A percentile compares a stretch with the other conserved stretches of the same genome.
Evolutionary conservation across 116 monocot species (phyloP).

Genomic region (Zostera marina): DNA sequence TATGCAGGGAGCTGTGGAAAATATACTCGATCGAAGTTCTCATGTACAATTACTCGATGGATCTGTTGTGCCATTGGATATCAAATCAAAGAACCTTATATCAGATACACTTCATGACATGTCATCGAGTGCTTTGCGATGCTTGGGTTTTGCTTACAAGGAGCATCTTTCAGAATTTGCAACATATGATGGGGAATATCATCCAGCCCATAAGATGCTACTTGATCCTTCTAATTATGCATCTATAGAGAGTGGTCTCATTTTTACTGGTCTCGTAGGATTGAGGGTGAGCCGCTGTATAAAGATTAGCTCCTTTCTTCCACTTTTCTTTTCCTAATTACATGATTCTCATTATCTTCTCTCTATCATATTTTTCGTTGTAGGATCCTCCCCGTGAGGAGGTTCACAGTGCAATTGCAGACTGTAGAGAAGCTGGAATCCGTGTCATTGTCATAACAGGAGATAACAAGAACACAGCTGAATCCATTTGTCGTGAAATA

Average conservation of each 20-base stretch:
- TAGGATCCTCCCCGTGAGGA: constrained; percentile 90
- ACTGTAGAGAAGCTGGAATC: constrained; percentile 83
- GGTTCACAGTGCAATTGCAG: constrained; percentile 70
- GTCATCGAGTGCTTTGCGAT: constrained; percentile 59
- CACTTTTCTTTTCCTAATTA: background rate
- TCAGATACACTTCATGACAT: constrained; percentile 38
- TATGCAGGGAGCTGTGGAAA: constrained; percentile 60
- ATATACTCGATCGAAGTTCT: constrained; percentile 47
- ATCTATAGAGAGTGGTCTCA: constrained; percentile 64
- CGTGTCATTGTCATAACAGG: constrained; percentile 92
- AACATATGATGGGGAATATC: constrained; percentile 60
- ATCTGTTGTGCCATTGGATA: constrained; percentile 40
- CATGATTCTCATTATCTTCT: constrained; percentile 1
- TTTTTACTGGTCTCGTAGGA: constrained; percentile 69
- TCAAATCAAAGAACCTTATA: constrained; percentile 24
- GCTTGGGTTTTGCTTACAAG: constrained; percentile 80
- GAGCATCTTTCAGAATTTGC: constrained; percentile 43
- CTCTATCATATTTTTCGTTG: background rate
- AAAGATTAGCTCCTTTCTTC: background rate
- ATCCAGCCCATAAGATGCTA: constrained; percentile 60
- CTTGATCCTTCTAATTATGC: constrained; percentile 68
- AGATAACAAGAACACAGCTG: constrained; percentile 93
- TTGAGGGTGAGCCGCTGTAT: constrained; percentile 40
- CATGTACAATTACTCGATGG: constrained; percentile 60
- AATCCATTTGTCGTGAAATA: constrained; percentile 90